Conservation (phyloP, 2,329 filamentous ascomycete genomes). For the Beauveria asiatica region DNA sequence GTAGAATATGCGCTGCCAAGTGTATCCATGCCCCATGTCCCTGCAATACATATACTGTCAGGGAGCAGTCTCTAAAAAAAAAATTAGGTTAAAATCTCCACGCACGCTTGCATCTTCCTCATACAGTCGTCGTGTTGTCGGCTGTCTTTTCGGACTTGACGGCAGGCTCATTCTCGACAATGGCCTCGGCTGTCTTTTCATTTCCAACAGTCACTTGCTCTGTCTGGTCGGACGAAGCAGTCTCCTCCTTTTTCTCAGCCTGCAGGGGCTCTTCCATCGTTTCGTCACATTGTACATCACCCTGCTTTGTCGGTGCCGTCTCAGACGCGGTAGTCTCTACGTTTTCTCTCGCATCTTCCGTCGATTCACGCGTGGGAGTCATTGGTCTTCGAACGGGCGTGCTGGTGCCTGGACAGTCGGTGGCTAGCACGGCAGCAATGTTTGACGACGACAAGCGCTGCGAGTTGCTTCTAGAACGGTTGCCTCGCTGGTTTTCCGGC, state of each 20-base stretch:
- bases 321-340: neutral
- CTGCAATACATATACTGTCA: neutral
- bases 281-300: neutral
- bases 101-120: neutral
- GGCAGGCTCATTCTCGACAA: neutral
- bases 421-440: neutral
- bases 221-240: too few species aligned
- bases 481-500: constrained; percentile 17
- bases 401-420: constrained; percentile 2
- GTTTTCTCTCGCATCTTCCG: constrained; percentile 11
- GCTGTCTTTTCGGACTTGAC: neutral
- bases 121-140: neutral
- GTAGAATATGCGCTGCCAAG: neutral
- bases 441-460: constrained; percentile 18
- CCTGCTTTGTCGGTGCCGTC: neutral
- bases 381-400: constrained; percentile 15
- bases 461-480: constrained; percentile 24
- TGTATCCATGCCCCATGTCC: neutral
- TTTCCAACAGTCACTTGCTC: neutral
- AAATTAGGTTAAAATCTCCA: neutral
- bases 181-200: neutral
- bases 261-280: neutral
- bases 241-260: neutral
- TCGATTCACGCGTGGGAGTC: constrained; percentile 17
- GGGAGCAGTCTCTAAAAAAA: neutral